phyloP scores from a whole-genome alignment of 352 stramenopile species.

The Phytophthora ramorum region DNA sequence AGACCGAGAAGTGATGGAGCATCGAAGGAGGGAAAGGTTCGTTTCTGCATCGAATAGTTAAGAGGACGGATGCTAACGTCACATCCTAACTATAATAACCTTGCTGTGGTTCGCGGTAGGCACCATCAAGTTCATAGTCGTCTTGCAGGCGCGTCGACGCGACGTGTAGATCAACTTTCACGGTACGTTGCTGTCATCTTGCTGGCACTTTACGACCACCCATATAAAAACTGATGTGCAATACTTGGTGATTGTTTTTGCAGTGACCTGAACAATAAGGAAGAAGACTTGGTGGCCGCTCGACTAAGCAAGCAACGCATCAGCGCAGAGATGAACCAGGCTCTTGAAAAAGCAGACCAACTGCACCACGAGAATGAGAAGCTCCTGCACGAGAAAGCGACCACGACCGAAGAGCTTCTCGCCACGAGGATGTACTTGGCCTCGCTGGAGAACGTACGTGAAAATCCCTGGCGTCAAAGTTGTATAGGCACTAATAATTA shows the following conservation, averaged over 20 bases:
- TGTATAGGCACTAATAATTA: neutral
- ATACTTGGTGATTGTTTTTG: neutral
- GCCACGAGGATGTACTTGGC: conserved; percentile 75
- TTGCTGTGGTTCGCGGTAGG: conserved; percentile 17
- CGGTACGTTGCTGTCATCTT: conserved; percentile 37
- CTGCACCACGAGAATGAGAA: conserved; percentile 72
- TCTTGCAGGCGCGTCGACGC: conserved; percentile 70
- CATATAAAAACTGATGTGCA: conserved; percentile 2
- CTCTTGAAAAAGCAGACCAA: conserved; percentile 58
- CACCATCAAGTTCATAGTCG: conserved; percentile 73
- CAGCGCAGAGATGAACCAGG: conserved; percentile 63
- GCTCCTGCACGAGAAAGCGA: conserved; percentile 68
- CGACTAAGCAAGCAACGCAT: conserved; percentile 60
- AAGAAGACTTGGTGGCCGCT: conserved; percentile 58
- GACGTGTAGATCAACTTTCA: conserved; percentile 64
- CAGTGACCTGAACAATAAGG: conserved; percentile 64
- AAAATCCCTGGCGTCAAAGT: neutral
- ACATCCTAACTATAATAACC: neutral
- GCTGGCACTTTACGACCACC: neutral
- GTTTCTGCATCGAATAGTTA: neutral
- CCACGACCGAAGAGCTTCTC: conserved; percentile 65
- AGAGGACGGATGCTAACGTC: neutral
- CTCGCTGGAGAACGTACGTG: conserved; percentile 63
- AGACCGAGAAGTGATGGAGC: conserved; percentile 60
- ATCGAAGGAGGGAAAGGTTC: conserved; percentile 67